A percentile compares a stretch with the other conserved stretches of the same genome.
Evolutionary conservation across 306 rosid species (phyloP).

Genomic region (barrel medic (Medicago truncatula)): DNA sequence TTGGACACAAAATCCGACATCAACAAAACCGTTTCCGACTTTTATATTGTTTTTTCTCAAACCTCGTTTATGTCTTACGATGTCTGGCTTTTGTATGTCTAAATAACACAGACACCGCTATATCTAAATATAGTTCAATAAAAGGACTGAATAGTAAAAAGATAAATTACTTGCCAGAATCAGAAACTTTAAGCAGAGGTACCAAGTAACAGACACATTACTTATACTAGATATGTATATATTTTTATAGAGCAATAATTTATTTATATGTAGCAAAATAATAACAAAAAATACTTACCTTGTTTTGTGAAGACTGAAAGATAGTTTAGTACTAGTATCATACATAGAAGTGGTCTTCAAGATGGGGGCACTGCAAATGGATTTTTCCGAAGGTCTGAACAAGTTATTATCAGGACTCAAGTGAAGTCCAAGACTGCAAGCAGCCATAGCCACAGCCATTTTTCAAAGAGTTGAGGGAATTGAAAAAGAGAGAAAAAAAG

Average conservation of each 20-base stretch:
- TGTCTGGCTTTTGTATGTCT: too few relatives aligned
- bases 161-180: background rate
- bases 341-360: slow-evolving; percentile 43
- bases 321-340: slow-evolving; percentile 49
- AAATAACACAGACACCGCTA: too few relatives aligned
- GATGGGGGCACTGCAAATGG: slow-evolving; percentile 42
- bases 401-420: slow-evolving; percentile 35
- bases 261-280: too few relatives aligned
- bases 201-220: background rate
- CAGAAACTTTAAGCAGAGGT: background rate
- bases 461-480: slow-evolving; percentile 5
- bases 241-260: too few relatives aligned
- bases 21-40: too few relatives aligned
- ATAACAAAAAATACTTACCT: slow-evolving; percentile 52
- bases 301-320: slow-evolving; percentile 57
- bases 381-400: slow-evolving; percentile 48
- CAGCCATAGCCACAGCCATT: slow-evolving; percentile 85
- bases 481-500: slow-evolving; percentile 5
- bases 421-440: slow-evolving; percentile 66
- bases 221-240: background rate
- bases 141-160: background rate
- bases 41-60: too few relatives aligned
- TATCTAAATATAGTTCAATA: background rate
- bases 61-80: too few relatives aligned
- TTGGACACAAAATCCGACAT: too few relatives aligned